These are phyloP conservation scores for Hebeloma cylindrosporum DNA, from an alignment of 768 basidiomycete species.

Conservation along the genomic window DNA sequence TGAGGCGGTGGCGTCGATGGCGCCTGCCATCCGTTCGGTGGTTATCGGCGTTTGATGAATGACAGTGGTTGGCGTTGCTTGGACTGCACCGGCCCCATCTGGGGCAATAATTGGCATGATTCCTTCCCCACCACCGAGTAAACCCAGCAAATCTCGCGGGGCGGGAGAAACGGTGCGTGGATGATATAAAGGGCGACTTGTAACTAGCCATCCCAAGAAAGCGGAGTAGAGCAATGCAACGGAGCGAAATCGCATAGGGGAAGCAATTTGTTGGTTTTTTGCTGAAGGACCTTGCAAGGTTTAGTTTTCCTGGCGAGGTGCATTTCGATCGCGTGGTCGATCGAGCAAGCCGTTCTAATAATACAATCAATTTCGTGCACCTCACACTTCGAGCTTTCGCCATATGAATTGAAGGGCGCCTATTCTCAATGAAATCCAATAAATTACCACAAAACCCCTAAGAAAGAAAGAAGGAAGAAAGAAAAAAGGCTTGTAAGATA, in stretches of 20 bases:
- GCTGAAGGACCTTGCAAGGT: no score
- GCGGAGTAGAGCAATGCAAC: slow-evolving; percentile 4
- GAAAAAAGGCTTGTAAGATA: slow-evolving; percentile 2
- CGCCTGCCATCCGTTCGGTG: no score
- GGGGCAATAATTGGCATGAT: background rate
- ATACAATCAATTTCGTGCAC: no score
- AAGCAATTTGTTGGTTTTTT: background rate
- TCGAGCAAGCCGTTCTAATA: no score
- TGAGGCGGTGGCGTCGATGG: no score
- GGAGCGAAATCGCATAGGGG: slow-evolving; percentile 8
- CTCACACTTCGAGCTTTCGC: no score
- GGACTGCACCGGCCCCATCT: background rate
- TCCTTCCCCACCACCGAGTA: slow-evolving; percentile 8
- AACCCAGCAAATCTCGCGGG: slow-evolving; percentile 12
- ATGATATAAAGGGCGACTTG: slow-evolving; percentile 3
- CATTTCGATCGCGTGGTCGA: no score
- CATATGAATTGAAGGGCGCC: no score
- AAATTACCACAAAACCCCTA: background rate
- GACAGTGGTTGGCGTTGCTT: no score
- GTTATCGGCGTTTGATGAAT: background rate
- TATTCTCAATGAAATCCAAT: background rate
- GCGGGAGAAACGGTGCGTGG: background rate
- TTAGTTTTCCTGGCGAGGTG: no score
- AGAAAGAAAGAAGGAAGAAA: background rate
- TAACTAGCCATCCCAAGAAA: slow-evolving; percentile 2